Percentiles rank a stretch among this genome's conserved stretches.
phyloP scores from a whole-genome alignment of 768 basidiomycete species.

The Tulasnella sp. region DNA sequence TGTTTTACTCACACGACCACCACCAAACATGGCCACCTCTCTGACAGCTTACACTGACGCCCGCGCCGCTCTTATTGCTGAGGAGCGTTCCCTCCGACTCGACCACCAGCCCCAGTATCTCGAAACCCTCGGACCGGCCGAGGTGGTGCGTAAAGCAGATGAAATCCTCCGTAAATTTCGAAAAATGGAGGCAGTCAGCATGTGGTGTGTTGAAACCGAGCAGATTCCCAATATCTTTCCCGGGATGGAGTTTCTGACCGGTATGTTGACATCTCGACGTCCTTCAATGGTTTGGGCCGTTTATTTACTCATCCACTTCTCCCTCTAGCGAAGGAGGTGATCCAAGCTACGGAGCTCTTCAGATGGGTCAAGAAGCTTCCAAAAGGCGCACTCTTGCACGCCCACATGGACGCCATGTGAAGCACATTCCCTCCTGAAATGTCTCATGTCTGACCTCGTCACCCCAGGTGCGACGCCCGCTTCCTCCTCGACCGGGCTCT shows the following conservation, averaged over 20 bases:
- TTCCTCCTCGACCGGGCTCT: constrained; percentile 44
- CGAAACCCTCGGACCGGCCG: constrained; percentile 23
- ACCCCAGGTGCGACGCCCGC: constrained; percentile 29
- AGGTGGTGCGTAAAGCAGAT: constrained; percentile 39
- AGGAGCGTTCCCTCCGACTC: constrained; percentile 41
- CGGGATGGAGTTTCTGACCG: constrained; percentile 68
- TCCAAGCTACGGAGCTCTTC: constrained; percentile 50
- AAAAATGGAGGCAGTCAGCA: constrained; percentile 36
- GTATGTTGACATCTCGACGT: constrained; percentile 28
- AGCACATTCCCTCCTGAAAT: neutral
- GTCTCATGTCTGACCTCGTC: neutral
- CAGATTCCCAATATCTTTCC: constrained; percentile 52
- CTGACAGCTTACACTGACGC: neutral
- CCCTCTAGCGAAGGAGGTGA: constrained; percentile 39
- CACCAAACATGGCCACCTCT: too few relatives aligned
- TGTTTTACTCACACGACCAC: too few relatives aligned
- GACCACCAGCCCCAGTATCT: constrained; percentile 29
- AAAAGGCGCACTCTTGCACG: constrained; percentile 64
- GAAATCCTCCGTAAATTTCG: constrained; percentile 43
- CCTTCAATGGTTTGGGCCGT: neutral
- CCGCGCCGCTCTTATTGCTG: constrained; percentile 26
- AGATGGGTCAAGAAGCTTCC: constrained; percentile 62
- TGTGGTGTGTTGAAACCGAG: constrained; percentile 48
- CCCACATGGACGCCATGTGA: constrained; percentile 49
- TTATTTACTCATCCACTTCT: neutral